Conservation (phyloP, 257 asterid species). For the Paulownia fortunei region DNA sequence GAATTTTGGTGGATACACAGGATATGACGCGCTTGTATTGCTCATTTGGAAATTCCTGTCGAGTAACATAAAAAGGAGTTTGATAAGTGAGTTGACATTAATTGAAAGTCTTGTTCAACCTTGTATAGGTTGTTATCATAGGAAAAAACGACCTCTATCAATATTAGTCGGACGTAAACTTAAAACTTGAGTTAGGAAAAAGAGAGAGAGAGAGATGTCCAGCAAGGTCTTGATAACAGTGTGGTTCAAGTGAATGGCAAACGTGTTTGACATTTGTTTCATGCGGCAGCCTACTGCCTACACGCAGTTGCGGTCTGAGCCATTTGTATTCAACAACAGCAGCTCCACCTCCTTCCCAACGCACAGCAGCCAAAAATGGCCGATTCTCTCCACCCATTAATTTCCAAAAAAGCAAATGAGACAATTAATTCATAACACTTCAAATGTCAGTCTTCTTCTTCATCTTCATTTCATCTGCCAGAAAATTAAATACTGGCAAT, state of each 20-base stretch:
- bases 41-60: too few relatives aligned
- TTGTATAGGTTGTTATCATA: too few relatives aligned
- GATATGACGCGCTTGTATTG: too few relatives aligned
- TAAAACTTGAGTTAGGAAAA: too few relatives aligned
- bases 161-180: too few relatives aligned
- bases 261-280: constrained; percentile 14
- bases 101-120: too few relatives aligned
- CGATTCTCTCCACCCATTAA: neutral
- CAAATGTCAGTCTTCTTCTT: neutral
- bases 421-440: neutral
- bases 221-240: neutral
- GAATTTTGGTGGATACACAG: too few relatives aligned
- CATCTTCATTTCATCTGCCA: neutral
- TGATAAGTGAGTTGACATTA: too few relatives aligned
- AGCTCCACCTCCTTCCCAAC: neutral
- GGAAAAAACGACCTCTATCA: too few relatives aligned
- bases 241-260: neutral
- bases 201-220: neutral
- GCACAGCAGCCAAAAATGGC: neutral
- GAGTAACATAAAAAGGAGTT: too few relatives aligned
- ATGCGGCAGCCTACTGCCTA: neutral
- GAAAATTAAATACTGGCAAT: neutral
- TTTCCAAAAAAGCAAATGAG: neutral
- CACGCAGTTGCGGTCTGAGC: neutral
- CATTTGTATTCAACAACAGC: constrained; percentile 5